Percentiles rank a stretch among this genome's conserved stretches.
These are phyloP conservation scores for Aspergillus sp. DNA, from an alignment of 2,329 filamentous ascomycete species.

Conservation along the genomic window DNA sequence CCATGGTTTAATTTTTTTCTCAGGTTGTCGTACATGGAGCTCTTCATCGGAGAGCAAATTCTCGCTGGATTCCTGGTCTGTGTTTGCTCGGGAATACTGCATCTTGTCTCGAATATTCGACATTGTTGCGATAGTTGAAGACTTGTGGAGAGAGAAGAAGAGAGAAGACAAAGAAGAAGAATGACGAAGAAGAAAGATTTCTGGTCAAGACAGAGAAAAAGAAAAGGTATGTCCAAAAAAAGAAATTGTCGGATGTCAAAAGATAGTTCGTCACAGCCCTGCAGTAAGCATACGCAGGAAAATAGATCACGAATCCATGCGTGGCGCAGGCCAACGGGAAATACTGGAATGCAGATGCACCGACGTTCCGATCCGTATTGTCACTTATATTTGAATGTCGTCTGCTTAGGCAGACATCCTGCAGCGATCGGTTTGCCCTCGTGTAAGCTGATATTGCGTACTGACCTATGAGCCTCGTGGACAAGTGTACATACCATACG, in stretches of 20 bases:
- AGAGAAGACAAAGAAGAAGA: no score
- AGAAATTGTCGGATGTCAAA: no score
- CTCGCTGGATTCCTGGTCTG: slow-evolving; percentile 4
- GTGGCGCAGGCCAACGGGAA: not conserved
- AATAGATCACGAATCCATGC: not conserved
- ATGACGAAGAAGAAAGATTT: no score
- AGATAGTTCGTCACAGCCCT: no score
- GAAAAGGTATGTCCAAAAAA: no score
- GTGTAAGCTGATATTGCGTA: not conserved
- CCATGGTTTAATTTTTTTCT: slow-evolving; percentile 1
- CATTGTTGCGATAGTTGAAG: not conserved
- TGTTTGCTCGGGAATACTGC: slow-evolving; percentile 2
- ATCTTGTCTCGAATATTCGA: not conserved
- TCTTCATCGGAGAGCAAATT: slow-evolving; percentile 11
- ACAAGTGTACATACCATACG: not conserved
- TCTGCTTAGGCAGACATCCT: not conserved
- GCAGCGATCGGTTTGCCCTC: not conserved
- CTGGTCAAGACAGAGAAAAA: no score
- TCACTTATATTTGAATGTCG: not conserved
- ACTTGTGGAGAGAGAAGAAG: no score
- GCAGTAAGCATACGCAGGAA: no score
- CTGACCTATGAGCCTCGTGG: no score
- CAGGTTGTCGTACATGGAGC: slow-evolving; percentile 1
- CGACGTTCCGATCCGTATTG: not conserved
- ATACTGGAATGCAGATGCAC: not conserved